Conservation (phyloP, 306 rosid species). For the Cicer arietinum region DNA sequence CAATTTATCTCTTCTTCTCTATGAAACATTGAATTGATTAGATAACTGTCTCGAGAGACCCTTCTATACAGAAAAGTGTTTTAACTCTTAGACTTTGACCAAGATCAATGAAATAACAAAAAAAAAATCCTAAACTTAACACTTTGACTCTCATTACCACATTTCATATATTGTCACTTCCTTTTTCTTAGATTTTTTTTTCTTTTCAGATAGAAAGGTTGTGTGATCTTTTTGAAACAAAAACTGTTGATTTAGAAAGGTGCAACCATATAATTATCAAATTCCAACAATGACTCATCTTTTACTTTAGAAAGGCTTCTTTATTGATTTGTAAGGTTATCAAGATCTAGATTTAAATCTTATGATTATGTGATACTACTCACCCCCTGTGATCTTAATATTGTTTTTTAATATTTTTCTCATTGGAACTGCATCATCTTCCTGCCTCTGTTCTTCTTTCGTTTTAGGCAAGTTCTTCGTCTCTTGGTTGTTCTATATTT, state of each 20-base stretch:
- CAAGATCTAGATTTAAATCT: no score
- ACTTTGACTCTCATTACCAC: background rate
- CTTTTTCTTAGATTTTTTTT: background rate
- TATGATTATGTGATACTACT: no score
- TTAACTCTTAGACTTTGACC: background rate
- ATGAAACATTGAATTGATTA: background rate
- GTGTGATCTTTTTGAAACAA: background rate
- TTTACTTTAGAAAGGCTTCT: background rate
- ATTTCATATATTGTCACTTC: background rate
- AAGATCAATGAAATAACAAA: slow-evolving; percentile 1
- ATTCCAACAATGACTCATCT: background rate
- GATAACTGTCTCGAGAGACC: slow-evolving; percentile 4
- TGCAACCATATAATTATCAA: background rate
- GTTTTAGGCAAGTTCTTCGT: no score
- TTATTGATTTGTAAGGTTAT: background rate
- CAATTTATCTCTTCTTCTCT: background rate
- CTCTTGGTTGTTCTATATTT: no score
- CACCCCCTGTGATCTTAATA: no score
- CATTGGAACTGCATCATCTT: no score
- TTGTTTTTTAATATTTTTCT: no score
- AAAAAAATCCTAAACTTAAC: background rate
- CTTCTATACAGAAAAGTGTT: slow-evolving; percentile 15
- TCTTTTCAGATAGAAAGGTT: background rate
- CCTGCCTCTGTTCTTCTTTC: no score
- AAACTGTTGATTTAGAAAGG: no score